These are phyloP conservation scores for Metschnikowia cerradonensis DNA, from an alignment of 805 yeast species.

Conservation along the genomic window DNA sequence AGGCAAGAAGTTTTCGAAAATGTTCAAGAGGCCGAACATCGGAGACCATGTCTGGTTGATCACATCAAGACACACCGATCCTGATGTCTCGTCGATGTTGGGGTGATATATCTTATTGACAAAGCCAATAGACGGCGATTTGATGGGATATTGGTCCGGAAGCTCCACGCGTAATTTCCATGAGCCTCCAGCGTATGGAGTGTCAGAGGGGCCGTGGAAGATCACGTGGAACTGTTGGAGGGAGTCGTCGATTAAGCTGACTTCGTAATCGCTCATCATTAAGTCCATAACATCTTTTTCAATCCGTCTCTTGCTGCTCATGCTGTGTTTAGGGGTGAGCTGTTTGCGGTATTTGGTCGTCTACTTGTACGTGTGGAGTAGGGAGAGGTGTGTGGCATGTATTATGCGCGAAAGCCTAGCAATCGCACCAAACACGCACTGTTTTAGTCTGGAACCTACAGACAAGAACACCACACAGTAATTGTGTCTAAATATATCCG, in stretches of 20 bases:
- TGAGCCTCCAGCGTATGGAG: slow-evolving; percentile 85
- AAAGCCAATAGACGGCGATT: slow-evolving; percentile 94
- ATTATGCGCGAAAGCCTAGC: slow-evolving; percentile 3
- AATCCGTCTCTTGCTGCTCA: slow-evolving; percentile 57
- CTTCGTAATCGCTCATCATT: slow-evolving; percentile 93
- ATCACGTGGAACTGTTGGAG: slow-evolving; percentile 82
- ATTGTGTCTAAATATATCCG: neutral
- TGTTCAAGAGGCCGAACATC: slow-evolving; percentile 86
- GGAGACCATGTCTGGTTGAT: slow-evolving; percentile 98
- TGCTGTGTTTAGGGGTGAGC: slow-evolving; percentile 1
- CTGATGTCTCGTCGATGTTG: slow-evolving; percentile 85
- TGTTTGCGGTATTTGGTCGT: neutral
- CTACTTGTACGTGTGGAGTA: slow-evolving; percentile 5
- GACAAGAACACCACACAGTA: neutral
- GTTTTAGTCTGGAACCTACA: neutral
- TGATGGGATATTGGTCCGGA: slow-evolving; percentile 93
- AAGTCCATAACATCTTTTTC: slow-evolving; percentile 96
- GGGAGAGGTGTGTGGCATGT: slow-evolving; percentile 1
- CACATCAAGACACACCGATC: slow-evolving; percentile 92
- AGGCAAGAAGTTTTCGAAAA: slow-evolving; percentile 90
- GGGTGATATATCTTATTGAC: slow-evolving; percentile 91
- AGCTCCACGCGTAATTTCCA: slow-evolving; percentile 92
- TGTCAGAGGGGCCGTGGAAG: slow-evolving; percentile 73
- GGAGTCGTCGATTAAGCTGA: slow-evolving; percentile 68
- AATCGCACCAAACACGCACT: slow-evolving; percentile 2